A percentile compares a stretch with the other conserved stretches of the same genome.
phyloP scores from a whole-genome alignment of 2,329 filamentous ascomycete species.

The Epichloe glyceriae region DNA sequence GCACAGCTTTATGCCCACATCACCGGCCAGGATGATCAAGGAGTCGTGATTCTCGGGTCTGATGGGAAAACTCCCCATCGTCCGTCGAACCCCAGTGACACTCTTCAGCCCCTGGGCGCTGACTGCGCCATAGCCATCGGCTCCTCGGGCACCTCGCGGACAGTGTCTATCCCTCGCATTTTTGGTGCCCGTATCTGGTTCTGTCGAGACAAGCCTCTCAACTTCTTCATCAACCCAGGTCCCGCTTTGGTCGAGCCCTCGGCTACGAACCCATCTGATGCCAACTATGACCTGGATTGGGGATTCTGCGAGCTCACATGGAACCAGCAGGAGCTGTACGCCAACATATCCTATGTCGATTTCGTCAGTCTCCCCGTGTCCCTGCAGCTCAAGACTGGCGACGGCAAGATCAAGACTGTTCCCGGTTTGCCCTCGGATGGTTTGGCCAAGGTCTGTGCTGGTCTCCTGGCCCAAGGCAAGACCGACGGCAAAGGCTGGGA shows the following conservation, averaged over 20 bases:
- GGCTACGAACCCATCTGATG: conserved; percentile 50
- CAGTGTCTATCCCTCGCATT: conserved; percentile 54
- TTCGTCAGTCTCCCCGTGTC: conserved; percentile 57
- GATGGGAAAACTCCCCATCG: conserved; percentile 56
- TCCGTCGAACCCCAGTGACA: conserved; percentile 42
- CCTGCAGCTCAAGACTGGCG: conserved; percentile 35
- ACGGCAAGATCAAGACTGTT: conserved; percentile 31
- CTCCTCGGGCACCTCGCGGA: conserved; percentile 42
- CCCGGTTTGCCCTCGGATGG: conserved; percentile 35
- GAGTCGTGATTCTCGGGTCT: conserved; percentile 47
- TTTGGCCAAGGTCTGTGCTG: conserved; percentile 30
- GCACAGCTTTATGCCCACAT: conserved; percentile 51
- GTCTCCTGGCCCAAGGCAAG: conserved; percentile 31
- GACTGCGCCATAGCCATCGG: conserved; percentile 54
- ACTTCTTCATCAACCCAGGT: conserved; percentile 58
- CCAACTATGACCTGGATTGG: conserved; percentile 50
- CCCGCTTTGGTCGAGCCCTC: conserved; percentile 64
- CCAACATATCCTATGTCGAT: conserved; percentile 64
- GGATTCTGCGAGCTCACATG: conserved; percentile 59
- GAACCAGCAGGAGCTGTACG: conserved; percentile 47
- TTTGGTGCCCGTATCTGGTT: conserved; percentile 65
- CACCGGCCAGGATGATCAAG: conserved; percentile 48
- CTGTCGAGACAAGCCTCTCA: conserved; percentile 44
- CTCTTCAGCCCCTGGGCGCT: conserved; percentile 35
- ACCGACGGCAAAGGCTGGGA: conserved; percentile 38